Evolutionary conservation across 371 early-diverging fungal species (phyloP).

Genomic region (Entomophthora muscae): DNA sequence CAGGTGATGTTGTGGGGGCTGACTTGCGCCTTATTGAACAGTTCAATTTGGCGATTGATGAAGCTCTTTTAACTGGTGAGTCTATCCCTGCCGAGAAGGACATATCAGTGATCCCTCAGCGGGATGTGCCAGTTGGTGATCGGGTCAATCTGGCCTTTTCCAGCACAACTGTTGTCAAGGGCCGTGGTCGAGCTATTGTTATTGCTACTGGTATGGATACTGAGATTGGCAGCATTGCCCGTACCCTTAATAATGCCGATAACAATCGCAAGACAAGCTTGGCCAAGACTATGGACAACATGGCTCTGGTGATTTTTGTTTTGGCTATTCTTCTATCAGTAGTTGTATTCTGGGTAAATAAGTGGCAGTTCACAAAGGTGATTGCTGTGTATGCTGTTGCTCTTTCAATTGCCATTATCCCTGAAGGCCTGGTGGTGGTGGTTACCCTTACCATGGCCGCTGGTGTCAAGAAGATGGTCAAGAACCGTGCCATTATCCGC

Average conservation of each 20-base stretch:
- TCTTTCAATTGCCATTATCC: constrained; percentile 83
- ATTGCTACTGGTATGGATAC: constrained; percentile 75
- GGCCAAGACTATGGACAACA: constrained; percentile 44
- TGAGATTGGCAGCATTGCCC: constrained; percentile 82
- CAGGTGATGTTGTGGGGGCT: constrained; percentile 83
- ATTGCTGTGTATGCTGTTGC: constrained; percentile 56
- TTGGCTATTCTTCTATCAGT: constrained; percentile 51
- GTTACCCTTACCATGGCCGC: constrained; percentile 76
- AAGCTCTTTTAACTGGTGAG: constrained; percentile 78
- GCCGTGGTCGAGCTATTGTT: constrained; percentile 33
- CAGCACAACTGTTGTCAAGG: constrained; percentile 37
- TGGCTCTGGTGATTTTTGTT: constrained; percentile 51
- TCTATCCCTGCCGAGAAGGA: constrained; percentile 49
- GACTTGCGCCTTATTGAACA: constrained; percentile 67
- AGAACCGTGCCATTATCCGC: constrained; percentile 68
- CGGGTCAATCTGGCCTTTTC: constrained; percentile 32
- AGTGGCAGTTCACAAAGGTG: constrained; percentile 28
- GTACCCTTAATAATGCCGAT: constrained; percentile 52
- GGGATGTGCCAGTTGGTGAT: constrained; percentile 43
- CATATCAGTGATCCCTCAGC: constrained; percentile 14
- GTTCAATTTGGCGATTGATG: constrained; percentile 66
- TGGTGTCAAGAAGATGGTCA: constrained; percentile 78
- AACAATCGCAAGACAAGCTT: constrained; percentile 47
- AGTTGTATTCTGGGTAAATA: constrained; percentile 43
- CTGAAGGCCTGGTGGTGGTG: constrained; percentile 88